Conservation (phyloP, 768 basidiomycete genomes). For the Serendipita indica region DNA sequence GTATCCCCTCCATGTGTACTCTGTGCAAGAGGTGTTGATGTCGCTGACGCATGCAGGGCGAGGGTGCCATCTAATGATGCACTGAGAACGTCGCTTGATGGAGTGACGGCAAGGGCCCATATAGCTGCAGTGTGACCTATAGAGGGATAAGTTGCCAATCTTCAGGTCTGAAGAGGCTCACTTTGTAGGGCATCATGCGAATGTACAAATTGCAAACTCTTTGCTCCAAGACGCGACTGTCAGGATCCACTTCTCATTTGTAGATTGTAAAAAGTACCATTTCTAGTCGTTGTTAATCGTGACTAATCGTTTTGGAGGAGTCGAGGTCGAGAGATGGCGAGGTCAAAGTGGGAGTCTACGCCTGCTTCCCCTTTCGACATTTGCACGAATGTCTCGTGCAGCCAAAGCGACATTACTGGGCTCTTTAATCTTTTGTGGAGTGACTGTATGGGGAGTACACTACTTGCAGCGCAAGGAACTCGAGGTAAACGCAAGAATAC, state of each 20-base stretch:
- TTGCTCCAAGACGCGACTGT: not conserved
- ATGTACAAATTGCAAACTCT: not conserved
- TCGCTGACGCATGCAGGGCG: not conserved
- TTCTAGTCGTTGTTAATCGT: too few species aligned
- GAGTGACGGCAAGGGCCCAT: not conserved
- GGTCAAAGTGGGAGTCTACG: too few species aligned
- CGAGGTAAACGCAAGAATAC: conserved; percentile 34
- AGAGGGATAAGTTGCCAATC: not conserved
- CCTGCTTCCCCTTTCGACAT: too few species aligned
- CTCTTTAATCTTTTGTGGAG: conserved; percentile 44
- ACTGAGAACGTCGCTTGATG: not conserved
- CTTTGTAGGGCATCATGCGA: not conserved
- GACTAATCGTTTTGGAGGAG: too few species aligned
- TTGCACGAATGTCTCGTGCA: conserved; percentile 54
- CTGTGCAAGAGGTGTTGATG: not conserved
- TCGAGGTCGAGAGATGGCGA: too few species aligned
- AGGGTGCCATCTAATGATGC: not conserved
- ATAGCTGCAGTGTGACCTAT: not conserved
- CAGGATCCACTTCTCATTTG: too few species aligned
- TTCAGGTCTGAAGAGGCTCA: not conserved
- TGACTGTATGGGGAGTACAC: conserved; percentile 83
- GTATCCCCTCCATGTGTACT: not conserved
- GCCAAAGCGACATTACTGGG: conserved; percentile 63
- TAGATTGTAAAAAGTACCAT: too few species aligned
- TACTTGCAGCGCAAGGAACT: conserved; percentile 71